Percentiles rank a stretch among this genome's conserved stretches.
These are phyloP conservation scores for Epithemia pelagica DNA, from an alignment of 108 stramenopile genomes.

Conservation along the genomic window DNA sequence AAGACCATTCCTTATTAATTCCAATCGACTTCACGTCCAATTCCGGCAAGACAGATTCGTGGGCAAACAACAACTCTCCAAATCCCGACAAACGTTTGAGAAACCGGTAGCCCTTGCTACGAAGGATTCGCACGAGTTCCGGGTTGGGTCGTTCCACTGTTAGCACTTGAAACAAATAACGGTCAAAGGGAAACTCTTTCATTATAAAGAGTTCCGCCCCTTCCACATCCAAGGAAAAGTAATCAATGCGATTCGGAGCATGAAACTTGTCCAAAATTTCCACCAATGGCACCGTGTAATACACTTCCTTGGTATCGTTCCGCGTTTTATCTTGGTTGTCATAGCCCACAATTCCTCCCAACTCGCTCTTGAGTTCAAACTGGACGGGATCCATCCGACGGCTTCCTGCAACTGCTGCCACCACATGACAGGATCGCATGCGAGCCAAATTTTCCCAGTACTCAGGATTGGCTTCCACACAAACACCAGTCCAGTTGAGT, in stretches of 20 bases:
- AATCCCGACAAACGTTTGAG: too few species aligned
- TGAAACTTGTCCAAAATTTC: slow-evolving; percentile 33
- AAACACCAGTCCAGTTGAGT: slow-evolving; percentile 36
- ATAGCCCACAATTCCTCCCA: slow-evolving; percentile 41
- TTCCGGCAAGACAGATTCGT: too few species aligned
- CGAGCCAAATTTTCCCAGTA: slow-evolving; percentile 41
- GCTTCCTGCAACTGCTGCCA: slow-evolving; percentile 32
- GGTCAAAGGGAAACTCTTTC: slow-evolving; percentile 42
- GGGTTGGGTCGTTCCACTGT: slow-evolving; percentile 44
- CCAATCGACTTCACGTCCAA: too few species aligned
- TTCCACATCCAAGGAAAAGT: slow-evolving; percentile 54
- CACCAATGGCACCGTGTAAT: slow-evolving; percentile 29
- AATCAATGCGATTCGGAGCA: slow-evolving; percentile 47
- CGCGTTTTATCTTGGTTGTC: slow-evolving; percentile 34
- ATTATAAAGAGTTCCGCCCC: slow-evolving; percentile 62
- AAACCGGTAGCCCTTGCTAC: slow-evolving; percentile 18
- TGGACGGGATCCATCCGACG: slow-evolving; percentile 1
- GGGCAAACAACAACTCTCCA: too few species aligned
- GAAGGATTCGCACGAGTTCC: slow-evolving; percentile 17
- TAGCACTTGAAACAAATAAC: slow-evolving; percentile 30
- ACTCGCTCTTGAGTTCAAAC: not conserved
- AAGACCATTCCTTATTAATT: too few species aligned
- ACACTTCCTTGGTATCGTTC: slow-evolving; percentile 6
- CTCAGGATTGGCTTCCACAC: slow-evolving; percentile 45
- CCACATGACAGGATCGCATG: slow-evolving; percentile 22